Evolutionary conservation across 2,329 filamentous ascomycete genomes (phyloP).

Genomic region (Sporothrix dimorphospora): DNA sequence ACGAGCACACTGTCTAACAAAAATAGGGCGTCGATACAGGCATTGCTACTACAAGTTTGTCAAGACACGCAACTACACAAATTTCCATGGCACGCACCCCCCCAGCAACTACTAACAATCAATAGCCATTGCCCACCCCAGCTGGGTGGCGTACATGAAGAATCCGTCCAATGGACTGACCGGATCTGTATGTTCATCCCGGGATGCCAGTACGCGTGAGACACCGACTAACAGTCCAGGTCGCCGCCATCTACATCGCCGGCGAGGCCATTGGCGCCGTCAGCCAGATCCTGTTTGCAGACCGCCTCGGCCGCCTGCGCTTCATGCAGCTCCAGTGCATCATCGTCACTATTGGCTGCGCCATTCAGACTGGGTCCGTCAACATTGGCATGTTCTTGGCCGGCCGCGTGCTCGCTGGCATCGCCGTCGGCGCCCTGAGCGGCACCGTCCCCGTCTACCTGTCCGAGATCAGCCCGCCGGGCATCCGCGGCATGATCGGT

Average conservation of each 20-base stretch:
- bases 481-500: slow-evolving; percentile 55
- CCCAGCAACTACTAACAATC: not conserved
- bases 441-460: slow-evolving; percentile 60
- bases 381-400: slow-evolving; percentile 59
- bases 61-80: too few relatives aligned
- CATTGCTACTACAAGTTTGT: slow-evolving; percentile 37
- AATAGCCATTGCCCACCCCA: slow-evolving; percentile 57
- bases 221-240: slow-evolving; percentile 34
- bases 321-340: slow-evolving; percentile 59
- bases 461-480: slow-evolving; percentile 55
- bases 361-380: slow-evolving; percentile 57
- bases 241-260: slow-evolving; percentile 61
- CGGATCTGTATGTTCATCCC: slow-evolving; percentile 45
- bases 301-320: slow-evolving; percentile 55
- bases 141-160: slow-evolving; percentile 63
- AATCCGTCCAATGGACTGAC: slow-evolving; percentile 58
- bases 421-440: slow-evolving; percentile 50
- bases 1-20: too few relatives aligned
- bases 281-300: slow-evolving; percentile 56
- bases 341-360: slow-evolving; percentile 57
- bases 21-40: slow-evolving; percentile 17
- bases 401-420: slow-evolving; percentile 52
- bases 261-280: slow-evolving; percentile 61
- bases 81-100: too few relatives aligned
- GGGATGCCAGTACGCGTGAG: too few relatives aligned